Conservation (phyloP, 129 eudicot genomes). For the Pittosporum tobira region DNA sequence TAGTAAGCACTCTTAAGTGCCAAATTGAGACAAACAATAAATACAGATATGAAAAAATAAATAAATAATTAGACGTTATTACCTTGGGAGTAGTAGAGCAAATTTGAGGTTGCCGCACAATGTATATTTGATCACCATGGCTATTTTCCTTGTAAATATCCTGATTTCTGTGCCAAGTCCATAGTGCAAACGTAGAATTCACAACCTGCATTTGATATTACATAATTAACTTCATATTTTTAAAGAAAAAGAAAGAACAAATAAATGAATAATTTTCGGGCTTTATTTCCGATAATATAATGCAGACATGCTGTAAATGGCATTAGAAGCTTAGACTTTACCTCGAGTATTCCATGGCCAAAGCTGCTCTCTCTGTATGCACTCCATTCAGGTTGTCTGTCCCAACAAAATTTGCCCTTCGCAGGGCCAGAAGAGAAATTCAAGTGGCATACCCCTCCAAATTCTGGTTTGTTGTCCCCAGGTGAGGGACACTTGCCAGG, state of each 20-base stretch:
- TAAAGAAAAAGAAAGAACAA: background rate
- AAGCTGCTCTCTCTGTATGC: conserved; percentile 95
- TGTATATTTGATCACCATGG: conserved; percentile 76
- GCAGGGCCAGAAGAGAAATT: conserved; percentile 81
- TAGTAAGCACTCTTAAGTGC: conserved; percentile 3
- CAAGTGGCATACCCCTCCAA: conserved; percentile 67
- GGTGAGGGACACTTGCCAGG: conserved; percentile 73
- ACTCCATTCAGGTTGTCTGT: conserved; percentile 87
- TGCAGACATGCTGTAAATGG: background rate
- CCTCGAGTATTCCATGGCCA: conserved; percentile 94
- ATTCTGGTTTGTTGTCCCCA: conserved; percentile 69
- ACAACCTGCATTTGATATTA: conserved; percentile 45
- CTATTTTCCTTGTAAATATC: conserved; percentile 51
- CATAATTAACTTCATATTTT: too few relatives aligned
- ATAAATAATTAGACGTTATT: too few relatives aligned
- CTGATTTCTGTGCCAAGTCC: conserved; percentile 99
- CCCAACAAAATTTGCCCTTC: conserved; percentile 85
- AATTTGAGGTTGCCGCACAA: conserved; percentile 68
- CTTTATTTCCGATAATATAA: background rate
- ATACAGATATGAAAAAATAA: background rate
- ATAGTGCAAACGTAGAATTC: conserved; percentile 72
- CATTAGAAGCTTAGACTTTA: conserved; percentile 11
- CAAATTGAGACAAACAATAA: background rate
- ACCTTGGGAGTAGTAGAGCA: conserved; percentile 48
- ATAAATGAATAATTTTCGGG: background rate